Evolutionary conservation across 371 early-diverging fungal species (phyloP), one percentile per base, ranked within the genome.

Genomic region (Fennellomyces sp.): DNA sequence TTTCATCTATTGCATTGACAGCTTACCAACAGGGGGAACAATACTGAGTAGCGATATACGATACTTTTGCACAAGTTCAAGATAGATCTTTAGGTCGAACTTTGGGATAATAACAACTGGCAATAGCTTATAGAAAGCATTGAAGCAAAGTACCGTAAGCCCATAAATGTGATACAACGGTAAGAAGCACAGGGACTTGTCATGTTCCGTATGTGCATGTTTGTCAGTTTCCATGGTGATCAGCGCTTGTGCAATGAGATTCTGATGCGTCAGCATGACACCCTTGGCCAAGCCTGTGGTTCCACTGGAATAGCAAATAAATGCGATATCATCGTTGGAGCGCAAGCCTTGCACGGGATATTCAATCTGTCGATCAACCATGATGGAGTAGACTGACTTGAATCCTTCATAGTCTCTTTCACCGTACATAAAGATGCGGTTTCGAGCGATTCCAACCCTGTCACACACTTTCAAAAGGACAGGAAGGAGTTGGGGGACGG

Each of bases 161-260:
- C 91, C 94, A 65, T 90, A 95, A 58, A 92, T 88, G 61, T 95
- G 95, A 67, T 84, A 95, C 52, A 90, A 88, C 0, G 94, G 94
- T 31, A 94, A 72, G 47, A 92, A 83, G 1, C 88, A 93, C 42
- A 90, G 68, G 48, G 79, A 78, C 21, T 79, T 65, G 17, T 80
- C 76, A n/a, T 78, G 51, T 80, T 66, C 45, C 7, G 50, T 35
- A 11, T 73, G 61, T 19, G 35, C 35, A 47, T 70, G 52, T 2
- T 55, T 51, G 19, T 68, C 57, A 19, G 54, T 59, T 13, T 35
- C 56, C 28, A 61, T 15, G 8, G 35, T 55, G 33, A 36, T 50
- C 6, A 58, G 13, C 3, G 52, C 42, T 30, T 58, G 53, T 11
- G 52, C 58, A 25, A 70, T 50, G 23, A 66, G 54, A n/a, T 71